These are phyloP conservation scores for Xylaria polymorpha DNA, from an alignment of 2,329 filamentous ascomycete genomes.

Conservation along the genomic window DNA sequence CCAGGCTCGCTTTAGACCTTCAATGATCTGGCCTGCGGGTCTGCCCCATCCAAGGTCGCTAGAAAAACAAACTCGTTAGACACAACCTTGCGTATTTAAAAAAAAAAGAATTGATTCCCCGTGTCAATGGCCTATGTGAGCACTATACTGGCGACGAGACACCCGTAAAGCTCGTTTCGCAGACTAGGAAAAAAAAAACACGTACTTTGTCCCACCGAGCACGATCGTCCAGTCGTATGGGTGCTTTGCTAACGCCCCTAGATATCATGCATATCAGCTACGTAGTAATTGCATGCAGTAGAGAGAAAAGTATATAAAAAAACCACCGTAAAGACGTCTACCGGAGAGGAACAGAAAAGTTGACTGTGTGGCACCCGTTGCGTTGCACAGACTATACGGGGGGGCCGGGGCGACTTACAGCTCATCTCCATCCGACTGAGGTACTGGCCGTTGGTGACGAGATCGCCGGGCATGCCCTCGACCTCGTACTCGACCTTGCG, in stretches of 20 bases:
- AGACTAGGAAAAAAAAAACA: slow-evolving; percentile 14
- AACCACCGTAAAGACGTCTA: background rate
- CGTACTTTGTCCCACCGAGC: slow-evolving; percentile 72
- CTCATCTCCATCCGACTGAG: slow-evolving; percentile 42
- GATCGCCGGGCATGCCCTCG: slow-evolving; percentile 64
- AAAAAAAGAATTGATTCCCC: background rate
- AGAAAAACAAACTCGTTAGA: slow-evolving; percentile 16
- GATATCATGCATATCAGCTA: slow-evolving; percentile 17
- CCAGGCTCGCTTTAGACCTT: slow-evolving; percentile 63
- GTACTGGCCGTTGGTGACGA: slow-evolving; percentile 54
- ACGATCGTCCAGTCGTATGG: slow-evolving; percentile 68
- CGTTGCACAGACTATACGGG: background rate
- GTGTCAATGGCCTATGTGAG: background rate
- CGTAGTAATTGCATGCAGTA: background rate
- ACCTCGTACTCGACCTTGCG: slow-evolving; percentile 54
- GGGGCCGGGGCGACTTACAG: slow-evolving; percentile 26
- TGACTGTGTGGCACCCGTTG: background rate
- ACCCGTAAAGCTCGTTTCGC: background rate
- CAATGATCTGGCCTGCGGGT: slow-evolving; percentile 58
- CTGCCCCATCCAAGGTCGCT: slow-evolving; percentile 63
- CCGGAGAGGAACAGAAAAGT: background rate
- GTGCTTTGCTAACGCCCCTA: slow-evolving; percentile 31
- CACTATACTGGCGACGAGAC: background rate
- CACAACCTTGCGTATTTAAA: background rate
- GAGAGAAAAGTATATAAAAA: background rate